Percentiles rank a stretch among this genome's conserved stretches.
These are phyloP conservation scores for Hyaloscypha finlandica DNA, from an alignment of 495 filamentous ascomycete species.

Conservation along the genomic window DNA sequence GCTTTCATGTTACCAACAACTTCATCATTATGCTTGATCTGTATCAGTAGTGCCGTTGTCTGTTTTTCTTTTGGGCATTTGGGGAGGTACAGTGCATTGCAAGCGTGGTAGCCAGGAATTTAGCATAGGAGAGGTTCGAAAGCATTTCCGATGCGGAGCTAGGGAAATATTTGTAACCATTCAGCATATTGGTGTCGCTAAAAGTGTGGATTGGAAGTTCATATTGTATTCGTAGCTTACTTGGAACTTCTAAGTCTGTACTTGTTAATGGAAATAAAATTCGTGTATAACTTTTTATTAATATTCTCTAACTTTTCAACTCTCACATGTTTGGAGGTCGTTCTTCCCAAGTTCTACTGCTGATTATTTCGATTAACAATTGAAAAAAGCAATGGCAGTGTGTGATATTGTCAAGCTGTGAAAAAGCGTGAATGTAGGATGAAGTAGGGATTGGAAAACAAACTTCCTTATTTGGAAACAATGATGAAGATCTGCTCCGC, in stretches of 20 bases:
- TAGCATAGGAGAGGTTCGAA: background rate
- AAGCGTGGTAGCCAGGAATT: background rate
- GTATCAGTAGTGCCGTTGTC: background rate
- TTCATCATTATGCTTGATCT: background rate
- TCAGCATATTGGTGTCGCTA: background rate
- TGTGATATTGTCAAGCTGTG: too few relatives aligned
- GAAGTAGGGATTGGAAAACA: too few relatives aligned
- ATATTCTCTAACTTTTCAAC: background rate
- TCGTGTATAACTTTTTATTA: background rate
- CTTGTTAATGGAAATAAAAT: background rate
- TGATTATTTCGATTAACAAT: too few relatives aligned
- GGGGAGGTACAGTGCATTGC: background rate
- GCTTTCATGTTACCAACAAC: background rate
- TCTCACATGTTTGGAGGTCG: too few relatives aligned
- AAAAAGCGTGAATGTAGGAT: too few relatives aligned
- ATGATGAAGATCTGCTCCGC: too few relatives aligned
- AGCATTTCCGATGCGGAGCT: background rate
- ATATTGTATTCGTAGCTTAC: background rate
- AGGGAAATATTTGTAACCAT: background rate
- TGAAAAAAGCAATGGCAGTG: too few relatives aligned
- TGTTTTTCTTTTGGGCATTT: background rate
- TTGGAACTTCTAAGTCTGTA: background rate
- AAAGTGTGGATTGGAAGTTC: background rate
- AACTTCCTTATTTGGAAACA: too few relatives aligned
- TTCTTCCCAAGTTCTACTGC: too few relatives aligned